These are phyloP conservation scores for Agaricus sinodeliciosus DNA, from an alignment of 768 basidiomycete species.

Conservation along the genomic window DNA sequence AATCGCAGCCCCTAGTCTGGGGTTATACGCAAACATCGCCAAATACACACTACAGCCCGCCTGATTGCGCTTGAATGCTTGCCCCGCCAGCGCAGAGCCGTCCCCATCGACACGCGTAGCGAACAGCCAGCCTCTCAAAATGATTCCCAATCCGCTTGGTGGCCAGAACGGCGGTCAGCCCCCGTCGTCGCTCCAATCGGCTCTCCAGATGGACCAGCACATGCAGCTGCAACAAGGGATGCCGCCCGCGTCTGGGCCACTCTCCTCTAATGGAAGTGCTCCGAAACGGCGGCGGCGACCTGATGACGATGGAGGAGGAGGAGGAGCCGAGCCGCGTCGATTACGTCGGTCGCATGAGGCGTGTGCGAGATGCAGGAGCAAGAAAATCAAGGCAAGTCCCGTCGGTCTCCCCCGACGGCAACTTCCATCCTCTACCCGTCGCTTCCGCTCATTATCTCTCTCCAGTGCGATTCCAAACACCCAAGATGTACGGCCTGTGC, in stretches of 20 bases:
- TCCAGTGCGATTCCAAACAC: constrained; percentile 86
- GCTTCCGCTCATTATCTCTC: constrained; percentile 22
- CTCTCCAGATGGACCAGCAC: constrained; percentile 65
- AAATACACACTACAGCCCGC: constrained; percentile 23
- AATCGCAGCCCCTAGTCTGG: constrained; percentile 20
- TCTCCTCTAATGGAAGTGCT: constrained; percentile 19
- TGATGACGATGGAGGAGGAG: constrained; percentile 45
- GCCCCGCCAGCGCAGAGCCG: constrained; percentile 27
- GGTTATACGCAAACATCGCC: constrained; percentile 23
- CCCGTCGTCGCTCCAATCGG: constrained; percentile 51
- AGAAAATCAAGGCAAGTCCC: constrained; percentile 90
- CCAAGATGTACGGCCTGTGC: constrained; percentile 83
- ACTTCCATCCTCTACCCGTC: constrained; percentile 55
- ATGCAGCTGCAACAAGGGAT: constrained; percentile 35
- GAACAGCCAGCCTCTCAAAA: constrained; percentile 14
- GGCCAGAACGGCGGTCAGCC: constrained; percentile 22
- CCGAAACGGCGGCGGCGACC: constrained; percentile 54
- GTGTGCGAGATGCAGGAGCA: constrained; percentile 88
- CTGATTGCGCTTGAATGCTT: constrained; percentile 12
- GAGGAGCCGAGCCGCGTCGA: constrained; percentile 68
- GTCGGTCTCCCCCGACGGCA: constrained; percentile 76
- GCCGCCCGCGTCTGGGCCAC: constrained; percentile 23
- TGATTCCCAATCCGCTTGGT: constrained; percentile 29
- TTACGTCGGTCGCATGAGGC: constrained; percentile 87
- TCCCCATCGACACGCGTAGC: constrained; percentile 9